These are phyloP conservation scores for Hymenoscyphus albidus DNA, from an alignment of 2,329 filamentous ascomycete species.

Conservation along the genomic window DNA sequence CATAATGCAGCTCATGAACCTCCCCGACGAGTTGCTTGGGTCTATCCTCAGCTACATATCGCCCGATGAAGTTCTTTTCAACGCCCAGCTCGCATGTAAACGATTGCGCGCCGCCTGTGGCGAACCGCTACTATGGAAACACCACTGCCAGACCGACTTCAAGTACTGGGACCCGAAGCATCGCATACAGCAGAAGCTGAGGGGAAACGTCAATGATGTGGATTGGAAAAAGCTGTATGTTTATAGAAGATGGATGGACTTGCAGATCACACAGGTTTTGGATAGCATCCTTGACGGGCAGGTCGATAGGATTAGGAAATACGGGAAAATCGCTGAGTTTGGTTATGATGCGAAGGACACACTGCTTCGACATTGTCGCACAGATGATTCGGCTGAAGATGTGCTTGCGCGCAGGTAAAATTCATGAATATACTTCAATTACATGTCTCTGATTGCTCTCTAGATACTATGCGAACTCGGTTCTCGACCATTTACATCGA, in stretches of 20 bases:
- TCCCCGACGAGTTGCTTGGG: slow-evolving; percentile 80
- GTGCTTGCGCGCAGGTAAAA: slow-evolving; percentile 66
- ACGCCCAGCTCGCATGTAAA: slow-evolving; percentile 53
- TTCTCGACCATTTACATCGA: slow-evolving; percentile 77
- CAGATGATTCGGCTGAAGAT: slow-evolving; percentile 58
- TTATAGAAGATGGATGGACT: slow-evolving; percentile 51
- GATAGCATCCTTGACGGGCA: slow-evolving; percentile 69
- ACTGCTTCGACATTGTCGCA: slow-evolving; percentile 63
- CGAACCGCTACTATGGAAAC: slow-evolving; percentile 74
- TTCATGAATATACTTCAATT: background rate
- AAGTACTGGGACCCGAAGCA: slow-evolving; percentile 70
- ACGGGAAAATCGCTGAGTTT: slow-evolving; percentile 65
- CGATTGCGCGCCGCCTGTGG: slow-evolving; percentile 63
- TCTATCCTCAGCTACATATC: slow-evolving; percentile 64
- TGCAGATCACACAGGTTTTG: slow-evolving; percentile 50
- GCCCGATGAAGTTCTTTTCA: slow-evolving; percentile 50
- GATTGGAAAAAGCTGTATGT: slow-evolving; percentile 73
- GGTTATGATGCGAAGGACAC: slow-evolving; percentile 90
- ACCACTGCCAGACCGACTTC: slow-evolving; percentile 67
- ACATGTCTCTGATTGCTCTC: slow-evolving; percentile 4
- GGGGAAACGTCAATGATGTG: slow-evolving; percentile 49
- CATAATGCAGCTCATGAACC: slow-evolving; percentile 14
- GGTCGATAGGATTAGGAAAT: slow-evolving; percentile 63
- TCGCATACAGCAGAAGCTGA: slow-evolving; percentile 54
- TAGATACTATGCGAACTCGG: slow-evolving; percentile 71